A percentile compares a stretch with the other conserved stretches of the same genome.
phyloP scores from a whole-genome alignment of 2,329 filamentous ascomycete species.

The Epichloe gansuensis region DNA sequence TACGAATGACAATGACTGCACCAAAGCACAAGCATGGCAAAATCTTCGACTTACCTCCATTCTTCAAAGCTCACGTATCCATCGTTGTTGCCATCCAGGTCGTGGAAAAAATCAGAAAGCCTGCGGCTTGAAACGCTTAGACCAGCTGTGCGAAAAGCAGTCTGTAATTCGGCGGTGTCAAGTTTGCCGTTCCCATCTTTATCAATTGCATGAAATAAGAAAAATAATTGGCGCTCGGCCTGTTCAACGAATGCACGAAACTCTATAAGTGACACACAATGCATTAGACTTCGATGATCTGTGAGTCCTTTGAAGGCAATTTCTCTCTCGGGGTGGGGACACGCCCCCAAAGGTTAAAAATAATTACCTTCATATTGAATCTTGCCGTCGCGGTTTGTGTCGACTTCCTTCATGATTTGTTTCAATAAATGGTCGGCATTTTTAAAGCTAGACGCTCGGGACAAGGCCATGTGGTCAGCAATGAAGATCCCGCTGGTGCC shows the following conservation, averaged over 20 bases:
- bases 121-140: constrained; percentile 66
- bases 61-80: constrained; percentile 83
- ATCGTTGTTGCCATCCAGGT: constrained; percentile 83
- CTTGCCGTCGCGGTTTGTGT: constrained; percentile 75
- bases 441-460: constrained; percentile 47
- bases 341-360: constrained; percentile 14
- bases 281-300: neutral
- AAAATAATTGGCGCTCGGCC: constrained; percentile 71
- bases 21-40: neutral
- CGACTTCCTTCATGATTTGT: constrained; percentile 70
- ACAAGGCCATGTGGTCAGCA: neutral
- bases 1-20: neutral
- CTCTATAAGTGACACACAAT: constrained; percentile 40
- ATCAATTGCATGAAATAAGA: constrained; percentile 80
- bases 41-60: constrained; percentile 67
- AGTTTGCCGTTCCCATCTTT: constrained; percentile 73
- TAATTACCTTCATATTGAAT: constrained; percentile 76
- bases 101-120: constrained; percentile 73
- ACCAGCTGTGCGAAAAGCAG: constrained; percentile 67
- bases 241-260: constrained; percentile 80
- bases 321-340: neutral
- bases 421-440: constrained; percentile 80
- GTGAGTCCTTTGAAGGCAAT: no score
- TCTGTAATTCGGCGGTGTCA: constrained; percentile 71
- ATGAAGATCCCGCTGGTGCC: neutral